These are phyloP conservation scores for Trametes polyzona DNA, from an alignment of 1,284 basidiomycete genomes.

Conservation along the genomic window DNA sequence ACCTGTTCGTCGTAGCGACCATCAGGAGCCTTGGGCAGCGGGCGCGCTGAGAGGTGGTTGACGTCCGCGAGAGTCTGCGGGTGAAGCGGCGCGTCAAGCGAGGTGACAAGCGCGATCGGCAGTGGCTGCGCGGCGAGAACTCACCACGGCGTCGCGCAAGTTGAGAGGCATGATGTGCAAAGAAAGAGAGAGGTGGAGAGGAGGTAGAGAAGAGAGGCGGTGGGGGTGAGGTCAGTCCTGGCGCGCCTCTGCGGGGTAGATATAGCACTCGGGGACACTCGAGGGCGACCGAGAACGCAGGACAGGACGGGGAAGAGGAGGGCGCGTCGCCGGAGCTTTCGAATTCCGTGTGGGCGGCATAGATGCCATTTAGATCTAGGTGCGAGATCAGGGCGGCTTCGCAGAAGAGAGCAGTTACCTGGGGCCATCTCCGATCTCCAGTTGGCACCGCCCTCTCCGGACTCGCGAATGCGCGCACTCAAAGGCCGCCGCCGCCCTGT, in stretches of 20 bases:
- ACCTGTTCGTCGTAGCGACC: constrained; percentile 32
- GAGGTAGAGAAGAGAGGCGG: neutral
- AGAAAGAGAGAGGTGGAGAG: neutral
- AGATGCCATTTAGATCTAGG: constrained; percentile 3
- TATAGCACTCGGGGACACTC: constrained; percentile 6
- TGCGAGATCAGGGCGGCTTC: constrained; percentile 8
- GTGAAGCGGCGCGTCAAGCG: neutral
- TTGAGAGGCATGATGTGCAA: constrained; percentile 14
- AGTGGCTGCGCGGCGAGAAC: neutral
- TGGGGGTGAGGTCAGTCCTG: neutral
- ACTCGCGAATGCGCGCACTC: no score
- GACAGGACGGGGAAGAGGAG: constrained; percentile 10
- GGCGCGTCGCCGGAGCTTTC: constrained; percentile 13
- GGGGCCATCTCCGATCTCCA: constrained; percentile 9
- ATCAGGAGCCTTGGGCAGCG: constrained; percentile 29
- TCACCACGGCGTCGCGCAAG: constrained; percentile 18
- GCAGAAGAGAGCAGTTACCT: neutral
- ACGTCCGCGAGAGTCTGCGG: constrained; percentile 27
- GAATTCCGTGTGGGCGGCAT: constrained; percentile 12
- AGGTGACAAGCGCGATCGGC: neutral
- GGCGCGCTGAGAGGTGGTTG: constrained; percentile 25
- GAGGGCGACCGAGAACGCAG: constrained; percentile 15
- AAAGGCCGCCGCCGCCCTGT: neutral
- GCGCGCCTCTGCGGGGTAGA: constrained; percentile 6
- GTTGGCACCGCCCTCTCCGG: neutral